Conservation (phyloP, 805 yeast species). For the Starmerella stellata region DNA sequence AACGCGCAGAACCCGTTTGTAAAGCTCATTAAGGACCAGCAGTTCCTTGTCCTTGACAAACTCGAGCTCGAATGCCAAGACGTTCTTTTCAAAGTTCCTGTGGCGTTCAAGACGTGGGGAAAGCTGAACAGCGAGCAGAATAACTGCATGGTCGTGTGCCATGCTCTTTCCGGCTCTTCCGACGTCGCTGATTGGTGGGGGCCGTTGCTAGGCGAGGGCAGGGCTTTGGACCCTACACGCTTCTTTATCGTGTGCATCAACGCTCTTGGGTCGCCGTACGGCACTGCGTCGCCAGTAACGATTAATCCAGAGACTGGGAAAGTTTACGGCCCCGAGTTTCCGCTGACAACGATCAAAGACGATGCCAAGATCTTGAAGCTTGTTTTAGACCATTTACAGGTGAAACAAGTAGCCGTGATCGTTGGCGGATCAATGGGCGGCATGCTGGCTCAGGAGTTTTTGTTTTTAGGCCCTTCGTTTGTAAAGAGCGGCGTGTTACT, state of each 20-base stretch:
- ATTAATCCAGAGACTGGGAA: slow-evolving; percentile 57
- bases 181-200: slow-evolving; percentile 99
- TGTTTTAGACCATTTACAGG: slow-evolving; percentile 53
- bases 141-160: slow-evolving; percentile 81
- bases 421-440: slow-evolving; percentile 99
- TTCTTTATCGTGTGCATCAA: slow-evolving; percentile 77
- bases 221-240: slow-evolving; percentile 79
- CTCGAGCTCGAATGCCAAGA: slow-evolving; percentile 57
- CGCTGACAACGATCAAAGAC: slow-evolving; percentile 82
- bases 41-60: slow-evolving; percentile 62
- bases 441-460: slow-evolving; percentile 82
- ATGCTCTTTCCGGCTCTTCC: slow-evolving; percentile 88
- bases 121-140: slow-evolving; percentile 46
- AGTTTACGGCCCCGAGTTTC: slow-evolving; percentile 89
- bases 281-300: slow-evolving; percentile 81
- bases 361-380: slow-evolving; percentile 70
- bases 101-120: slow-evolving; percentile 96
- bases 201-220: slow-evolving; percentile 65
- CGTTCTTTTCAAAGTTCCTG: slow-evolving; percentile 51
- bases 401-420: slow-evolving; percentile 62
- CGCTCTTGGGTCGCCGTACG: slow-evolving; percentile 92
- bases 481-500: slow-evolving; percentile 60
- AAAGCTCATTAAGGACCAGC: slow-evolving; percentile 55
- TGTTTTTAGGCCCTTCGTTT: slow-evolving; percentile 47
- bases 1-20: slow-evolving; percentile 43